These are phyloP conservation scores for Brassica balearica DNA, from an alignment of 441 rosid species.

Conservation along the genomic window DNA sequence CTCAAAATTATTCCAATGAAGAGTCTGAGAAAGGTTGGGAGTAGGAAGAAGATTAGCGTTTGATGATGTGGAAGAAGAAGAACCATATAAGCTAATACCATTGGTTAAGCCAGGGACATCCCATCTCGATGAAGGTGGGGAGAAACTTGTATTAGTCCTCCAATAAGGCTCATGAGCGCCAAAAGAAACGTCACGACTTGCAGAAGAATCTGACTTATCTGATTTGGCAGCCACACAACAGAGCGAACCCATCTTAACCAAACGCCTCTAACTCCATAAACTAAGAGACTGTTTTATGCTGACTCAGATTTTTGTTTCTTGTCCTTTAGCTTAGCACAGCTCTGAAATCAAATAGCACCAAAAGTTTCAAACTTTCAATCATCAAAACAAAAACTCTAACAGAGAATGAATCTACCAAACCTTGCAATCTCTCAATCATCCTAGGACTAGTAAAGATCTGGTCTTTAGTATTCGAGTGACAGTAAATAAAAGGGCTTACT, in stretches of 20 bases:
- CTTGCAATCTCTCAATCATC: constrained; percentile 6
- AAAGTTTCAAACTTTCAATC: constrained; percentile 33
- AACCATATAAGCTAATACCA: constrained; percentile 57
- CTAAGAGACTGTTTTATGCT: constrained; percentile 11
- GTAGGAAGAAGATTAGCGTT: constrained; percentile 59
- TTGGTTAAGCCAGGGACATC: constrained; percentile 73
- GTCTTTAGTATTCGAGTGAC: constrained; percentile 7
- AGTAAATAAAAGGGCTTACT: constrained; percentile 33
- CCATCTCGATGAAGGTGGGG: constrained; percentile 68
- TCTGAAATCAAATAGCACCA: constrained; percentile 33
- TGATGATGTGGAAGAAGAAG: constrained; percentile 64
- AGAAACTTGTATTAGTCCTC: constrained; percentile 87
- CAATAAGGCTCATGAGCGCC: constrained; percentile 69
- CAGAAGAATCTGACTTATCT: constrained; percentile 73
- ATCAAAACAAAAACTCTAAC: constrained; percentile 9
- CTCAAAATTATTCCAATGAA: constrained; percentile 53
- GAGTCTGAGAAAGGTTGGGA: constrained; percentile 58
- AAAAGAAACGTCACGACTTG: constrained; percentile 55
- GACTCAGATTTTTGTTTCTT: neutral
- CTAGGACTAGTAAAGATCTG: constrained; percentile 29
- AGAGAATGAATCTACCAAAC: neutral
- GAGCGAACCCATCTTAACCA: constrained; percentile 81
- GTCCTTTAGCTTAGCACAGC: constrained; percentile 28
- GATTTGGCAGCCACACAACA: constrained; percentile 98
- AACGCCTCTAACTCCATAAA: constrained; percentile 26